phyloP scores from a whole-genome alignment of 2,329 filamentous ascomycete species.

The Aspergillus brasiliensis region DNA sequence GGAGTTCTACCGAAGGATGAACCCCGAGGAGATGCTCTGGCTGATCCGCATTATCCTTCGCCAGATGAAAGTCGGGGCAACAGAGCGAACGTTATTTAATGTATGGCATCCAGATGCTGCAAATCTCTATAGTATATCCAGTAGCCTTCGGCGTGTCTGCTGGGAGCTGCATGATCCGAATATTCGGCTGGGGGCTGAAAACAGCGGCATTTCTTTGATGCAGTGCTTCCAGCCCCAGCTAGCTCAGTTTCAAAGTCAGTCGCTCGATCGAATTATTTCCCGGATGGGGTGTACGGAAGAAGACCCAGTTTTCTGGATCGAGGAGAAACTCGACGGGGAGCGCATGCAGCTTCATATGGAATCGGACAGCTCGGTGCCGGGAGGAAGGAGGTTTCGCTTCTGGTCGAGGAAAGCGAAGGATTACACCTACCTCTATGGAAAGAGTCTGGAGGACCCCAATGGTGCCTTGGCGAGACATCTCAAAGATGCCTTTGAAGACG shows the following conservation, averaged over 20 bases:
- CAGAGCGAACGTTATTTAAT: conserved; percentile 84
- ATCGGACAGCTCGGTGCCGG: conserved; percentile 66
- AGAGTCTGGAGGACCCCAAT: conserved; percentile 70
- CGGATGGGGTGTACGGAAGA: conserved; percentile 67
- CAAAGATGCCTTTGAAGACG: conserved; percentile 71
- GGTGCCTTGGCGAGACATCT: conserved; percentile 80
- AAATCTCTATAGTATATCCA: conserved; percentile 83
- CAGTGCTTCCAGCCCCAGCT: conserved; percentile 96
- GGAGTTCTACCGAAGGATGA: conserved; percentile 87
- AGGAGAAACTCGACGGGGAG: conserved; percentile 96
- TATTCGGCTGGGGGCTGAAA: conserved; percentile 71
- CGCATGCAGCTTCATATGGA: conserved; percentile 95
- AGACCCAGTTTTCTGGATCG: conserved; percentile 86
- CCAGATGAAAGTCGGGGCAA: conserved; percentile 74
- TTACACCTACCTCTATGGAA: conserved; percentile 91
- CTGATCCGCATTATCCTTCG: conserved; percentile 89
- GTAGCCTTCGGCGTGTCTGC: conserved; percentile 84
- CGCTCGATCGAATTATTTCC: conserved; percentile 76
- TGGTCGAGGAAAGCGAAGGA: conserved; percentile 97
- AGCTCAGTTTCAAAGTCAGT: conserved; percentile 85
- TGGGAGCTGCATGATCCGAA: conserved; percentile 84
- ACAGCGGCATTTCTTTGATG: conserved; percentile 78
- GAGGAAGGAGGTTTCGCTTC: conserved; percentile 76
- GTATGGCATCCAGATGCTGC: conserved; percentile 80
- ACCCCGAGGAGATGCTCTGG: conserved; percentile 91